Evolutionary conservation across 192 early-diverging fungal species (phyloP), one percentile per base, ranked within the genome.

Genomic region (Coemansia sp.): DNA sequence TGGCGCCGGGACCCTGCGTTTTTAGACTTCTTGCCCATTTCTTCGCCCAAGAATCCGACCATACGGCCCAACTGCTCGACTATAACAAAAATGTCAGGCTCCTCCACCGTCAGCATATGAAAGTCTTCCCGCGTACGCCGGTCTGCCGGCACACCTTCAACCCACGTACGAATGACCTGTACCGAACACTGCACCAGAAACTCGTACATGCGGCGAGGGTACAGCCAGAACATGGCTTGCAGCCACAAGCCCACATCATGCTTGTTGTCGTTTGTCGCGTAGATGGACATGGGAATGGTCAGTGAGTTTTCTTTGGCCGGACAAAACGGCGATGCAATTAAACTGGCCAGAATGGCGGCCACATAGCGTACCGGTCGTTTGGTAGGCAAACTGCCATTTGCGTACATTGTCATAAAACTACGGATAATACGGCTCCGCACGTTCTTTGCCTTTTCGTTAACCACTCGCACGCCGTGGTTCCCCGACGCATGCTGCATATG

Each of bases 401-500:
- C 49, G 40, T 59, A 64, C 76, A 79, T 79, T 12, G 60, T 67
- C 53, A 70, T 70, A 47, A 79, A 79, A 50, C 60, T 48, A 58
- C 73, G 73, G 47, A 73, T 37, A 6, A 79, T 73, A 15, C 76
- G 70, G 36, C 71, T 70, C 6, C 76, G 66, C 26, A 66, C 70
- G 36, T 79, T 79, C 34, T 79, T 79, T n/a, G 63, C 67, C 51
- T 79, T 79, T 38, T 79, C 76, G 25, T 70, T 79, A 1, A 79
- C 76, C 6, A 70, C 76, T 0, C 76, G 44, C 0, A 71, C 61
- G 2, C 26, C 55, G 25, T 66, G 67, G 49, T 67, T 48, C 1
- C 70, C 76, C 15, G 76, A 79, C 0, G 71, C 63, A 4, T 47
- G 18, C 58, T 79, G 76, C 56, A 79, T 56, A 42, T 79, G 76